Conservation (phyloP, 257 asterid genomes). For the Mitragyna speciosa region DNA sequence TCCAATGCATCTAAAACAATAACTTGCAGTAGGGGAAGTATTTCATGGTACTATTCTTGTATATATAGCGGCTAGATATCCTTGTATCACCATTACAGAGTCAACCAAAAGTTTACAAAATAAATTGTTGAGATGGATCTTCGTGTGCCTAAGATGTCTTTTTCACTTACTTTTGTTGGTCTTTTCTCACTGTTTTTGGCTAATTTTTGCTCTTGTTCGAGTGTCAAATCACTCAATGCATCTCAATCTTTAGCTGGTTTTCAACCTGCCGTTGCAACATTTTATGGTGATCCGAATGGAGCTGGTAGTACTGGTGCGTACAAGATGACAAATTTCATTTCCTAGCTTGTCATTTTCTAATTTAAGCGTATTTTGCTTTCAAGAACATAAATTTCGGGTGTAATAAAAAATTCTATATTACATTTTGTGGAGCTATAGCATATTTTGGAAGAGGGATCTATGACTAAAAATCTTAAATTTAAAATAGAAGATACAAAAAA, state of each 20-base stretch:
- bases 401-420: too few species aligned
- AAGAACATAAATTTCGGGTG: too few species aligned
- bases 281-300: constrained; percentile 12
- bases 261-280: constrained; percentile 15
- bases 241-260: constrained; percentile 9
- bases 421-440: too few species aligned
- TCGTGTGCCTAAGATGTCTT: background rate
- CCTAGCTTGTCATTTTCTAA: too few species aligned
- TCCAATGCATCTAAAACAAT: background rate
- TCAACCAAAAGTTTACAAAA: background rate
- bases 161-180: background rate
- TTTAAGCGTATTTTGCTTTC: too few species aligned
- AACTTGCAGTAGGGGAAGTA: background rate
- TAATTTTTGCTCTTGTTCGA: background rate
- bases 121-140: background rate
- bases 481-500: too few species aligned
- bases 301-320: constrained; percentile 16
- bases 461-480: too few species aligned
- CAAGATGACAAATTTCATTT: too few species aligned
- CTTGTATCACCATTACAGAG: background rate
- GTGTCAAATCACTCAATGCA: constrained; percentile 1
- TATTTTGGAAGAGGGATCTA: too few species aligned
- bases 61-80: background rate
- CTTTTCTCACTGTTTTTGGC: background rate
- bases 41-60: background rate